Evolutionary conservation across 164 flowering plant genomes (phyloP).

Genomic region (Umbellularia californica): DNA sequence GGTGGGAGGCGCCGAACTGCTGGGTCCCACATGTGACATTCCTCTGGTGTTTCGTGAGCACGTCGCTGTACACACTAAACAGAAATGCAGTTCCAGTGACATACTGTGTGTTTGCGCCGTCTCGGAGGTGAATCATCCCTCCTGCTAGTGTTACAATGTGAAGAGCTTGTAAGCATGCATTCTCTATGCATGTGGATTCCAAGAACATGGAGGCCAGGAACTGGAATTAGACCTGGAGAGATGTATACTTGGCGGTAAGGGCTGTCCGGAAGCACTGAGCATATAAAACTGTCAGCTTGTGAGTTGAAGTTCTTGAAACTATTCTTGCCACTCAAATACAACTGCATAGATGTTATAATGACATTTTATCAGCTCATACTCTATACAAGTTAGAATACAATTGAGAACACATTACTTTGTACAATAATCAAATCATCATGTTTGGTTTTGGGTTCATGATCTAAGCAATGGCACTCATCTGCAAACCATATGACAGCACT

Average conservation of each 20-base stretch:
- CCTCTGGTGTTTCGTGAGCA: conserved; percentile 45
- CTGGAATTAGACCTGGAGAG: conserved; percentile 53
- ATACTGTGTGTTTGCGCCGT: conserved; percentile 91
- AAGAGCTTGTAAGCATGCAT: background rate
- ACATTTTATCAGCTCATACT: background rate
- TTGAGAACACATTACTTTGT: background rate
- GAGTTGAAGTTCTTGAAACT: conserved; percentile 38
- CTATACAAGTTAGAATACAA: background rate
- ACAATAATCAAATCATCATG: background rate
- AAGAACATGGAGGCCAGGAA: background rate
- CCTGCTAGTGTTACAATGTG: conserved; percentile 25
- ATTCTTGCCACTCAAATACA: conserved; percentile 46
- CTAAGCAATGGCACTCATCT: too few relatives aligned
- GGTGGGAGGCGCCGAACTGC: conserved; percentile 36
- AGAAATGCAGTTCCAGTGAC: conserved; percentile 63
- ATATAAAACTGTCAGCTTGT: conserved; percentile 68
- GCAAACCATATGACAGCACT: too few relatives aligned
- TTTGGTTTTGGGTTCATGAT: background rate
- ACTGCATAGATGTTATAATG: conserved; percentile 27
- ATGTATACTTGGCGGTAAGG: conserved; percentile 51
- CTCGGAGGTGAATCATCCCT: conserved; percentile 63
- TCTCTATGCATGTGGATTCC: background rate
- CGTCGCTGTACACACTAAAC: conserved; percentile 55
- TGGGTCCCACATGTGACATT: conserved; percentile 50
- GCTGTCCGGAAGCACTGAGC: conserved; percentile 67